Percentiles rank a stretch among this genome's conserved stretches.
These are phyloP conservation scores for Naganishia friedmannii DNA, from an alignment of 768 basidiomycete genomes.

Conservation along the genomic window DNA sequence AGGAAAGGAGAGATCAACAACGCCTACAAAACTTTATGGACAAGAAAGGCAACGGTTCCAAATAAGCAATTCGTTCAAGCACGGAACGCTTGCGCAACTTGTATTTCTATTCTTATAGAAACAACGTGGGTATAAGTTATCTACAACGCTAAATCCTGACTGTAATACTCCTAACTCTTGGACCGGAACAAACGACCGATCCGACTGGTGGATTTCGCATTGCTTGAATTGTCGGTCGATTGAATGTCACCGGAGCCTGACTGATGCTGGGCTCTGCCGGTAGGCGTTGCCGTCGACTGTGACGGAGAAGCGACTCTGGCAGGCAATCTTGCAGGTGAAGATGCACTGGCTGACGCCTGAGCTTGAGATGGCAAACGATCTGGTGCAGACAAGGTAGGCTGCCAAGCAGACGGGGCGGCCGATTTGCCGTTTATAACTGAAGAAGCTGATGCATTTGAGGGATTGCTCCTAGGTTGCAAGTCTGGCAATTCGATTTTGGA, in stretches of 20 bases:
- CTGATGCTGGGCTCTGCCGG: not conserved
- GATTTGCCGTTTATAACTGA: not conserved
- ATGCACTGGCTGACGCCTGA: not conserved
- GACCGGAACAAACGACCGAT: conserved; percentile 21
- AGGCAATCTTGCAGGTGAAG: not conserved
- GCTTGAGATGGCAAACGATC: not conserved
- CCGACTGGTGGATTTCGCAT: conserved; percentile 6
- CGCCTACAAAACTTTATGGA: conserved; percentile 12
- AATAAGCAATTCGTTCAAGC: not conserved
- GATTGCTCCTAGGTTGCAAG: conserved; percentile 34
- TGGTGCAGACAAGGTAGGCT: not conserved
- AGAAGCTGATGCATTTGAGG: not conserved
- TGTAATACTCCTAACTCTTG: not conserved
- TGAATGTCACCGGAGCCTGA: not conserved
- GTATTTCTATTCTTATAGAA: not conserved
- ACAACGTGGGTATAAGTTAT: not conserved
- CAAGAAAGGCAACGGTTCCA: conserved; percentile 10
- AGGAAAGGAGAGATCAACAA: conserved; percentile 19
- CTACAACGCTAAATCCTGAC: not conserved
- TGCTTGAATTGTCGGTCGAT: not conserved
- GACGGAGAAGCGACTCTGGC: not conserved
- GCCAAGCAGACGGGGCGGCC: not conserved
- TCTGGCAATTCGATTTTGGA: conserved; percentile 51
- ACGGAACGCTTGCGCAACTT: not conserved
- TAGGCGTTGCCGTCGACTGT: not conserved